Base-by-base conservation (phyloP, 495 filamentous ascomycete species). In the Aspergillus saccharolyticus region DNA sequence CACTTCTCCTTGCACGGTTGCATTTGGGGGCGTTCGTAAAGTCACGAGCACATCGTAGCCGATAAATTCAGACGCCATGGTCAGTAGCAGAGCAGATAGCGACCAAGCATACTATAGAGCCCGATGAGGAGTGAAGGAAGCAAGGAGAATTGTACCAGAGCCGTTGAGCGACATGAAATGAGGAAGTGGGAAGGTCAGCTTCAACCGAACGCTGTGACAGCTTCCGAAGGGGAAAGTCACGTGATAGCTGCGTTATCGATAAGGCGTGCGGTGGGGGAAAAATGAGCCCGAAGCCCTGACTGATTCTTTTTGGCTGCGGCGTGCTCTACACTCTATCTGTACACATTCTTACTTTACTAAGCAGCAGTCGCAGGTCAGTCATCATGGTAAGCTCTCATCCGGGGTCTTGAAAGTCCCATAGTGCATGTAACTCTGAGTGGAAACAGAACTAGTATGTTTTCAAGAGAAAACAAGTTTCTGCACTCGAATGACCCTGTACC, bases 31-130 rank as follows among this genome's bases (percentile, higher is more conserved):
- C 49, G 84, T 70, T 52, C 74, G 81, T 51, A 96, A 77, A 14
- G 85, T 91, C 61, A 95, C 83, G 52, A 86, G 70, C 68, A 96
- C 89, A 56, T 85, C 84, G 65, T 90, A 81, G 30, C 91, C 91
- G 59, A 91, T 85, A 69, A 94, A 93, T 61, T 86, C 79, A 58
- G 78, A 72, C 15, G 83, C 80, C 85, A 89, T 89, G 58, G 42
- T 74, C 24, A 5, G 24, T n/a, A 2, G 33, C 7, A 9, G 33
- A 39, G 25, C 33, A 15, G 33, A 12, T 12, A 39, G 14, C 4
- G 12, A 6, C 33, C 33, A 15, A 39, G 33, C 33, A 39, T 39
- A 12, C 33, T 39, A 39, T 12, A 12, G 33, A 12, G 25, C 33
- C 33, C 7, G 33, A 15, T 15, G 10, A 39, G 33, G 10, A 15